Base-by-base conservation (phyloP, 2,329 filamentous ascomycete genomes). In the Colletotrichum eleusines region DNA sequence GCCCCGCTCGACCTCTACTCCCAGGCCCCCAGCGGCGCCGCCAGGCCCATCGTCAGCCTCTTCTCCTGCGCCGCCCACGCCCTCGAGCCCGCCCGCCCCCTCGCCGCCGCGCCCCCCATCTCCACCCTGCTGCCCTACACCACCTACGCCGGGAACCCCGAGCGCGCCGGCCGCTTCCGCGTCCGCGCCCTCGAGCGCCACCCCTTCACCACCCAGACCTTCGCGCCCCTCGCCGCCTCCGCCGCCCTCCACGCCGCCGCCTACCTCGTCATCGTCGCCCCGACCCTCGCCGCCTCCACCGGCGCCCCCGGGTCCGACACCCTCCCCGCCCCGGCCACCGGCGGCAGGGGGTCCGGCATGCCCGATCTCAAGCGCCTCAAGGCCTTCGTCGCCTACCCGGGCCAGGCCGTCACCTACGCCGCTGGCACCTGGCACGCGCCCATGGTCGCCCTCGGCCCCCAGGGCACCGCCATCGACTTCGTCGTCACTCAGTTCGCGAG, bases 361-460 rank as follows among this genome's bases (percentile, higher is more conserved):
- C 95, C 96, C 0, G 94, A 98, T 79, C 77, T 97, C 50, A 78
- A 80, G 28, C 86, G 88, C 11, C 76, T 97, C 48, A 87, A 85
- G 74, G 95, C 94, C 0, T 99, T 98, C 78, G 82, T 97, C 65
- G 95, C 93, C 1, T 88, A 86, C 60, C 91, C 90, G 3, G 86
- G 87, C 31, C 94, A 97, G 83, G 95, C 94, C 14, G 94, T 99
- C 18, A 98, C 94, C 3, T 99, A 98, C 80, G 94, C 89, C 1
- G 90, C 93, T 1, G 96, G 94, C 6, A 98, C 94, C 64, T 99
- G 95, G 89, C 96, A 99, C 84, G 94, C 95, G 72, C 96, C 96
- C 0, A 98, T 99, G 95, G 92, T 94, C 18, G 94, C 94, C 20
- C 81, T 98, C 59, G 95, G 95, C 0, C 73, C 78, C 2, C 66